These are phyloP conservation scores for Starmerella ratchasimensis DNA, from an alignment of 805 yeast genomes.

Conservation along the genomic window DNA sequence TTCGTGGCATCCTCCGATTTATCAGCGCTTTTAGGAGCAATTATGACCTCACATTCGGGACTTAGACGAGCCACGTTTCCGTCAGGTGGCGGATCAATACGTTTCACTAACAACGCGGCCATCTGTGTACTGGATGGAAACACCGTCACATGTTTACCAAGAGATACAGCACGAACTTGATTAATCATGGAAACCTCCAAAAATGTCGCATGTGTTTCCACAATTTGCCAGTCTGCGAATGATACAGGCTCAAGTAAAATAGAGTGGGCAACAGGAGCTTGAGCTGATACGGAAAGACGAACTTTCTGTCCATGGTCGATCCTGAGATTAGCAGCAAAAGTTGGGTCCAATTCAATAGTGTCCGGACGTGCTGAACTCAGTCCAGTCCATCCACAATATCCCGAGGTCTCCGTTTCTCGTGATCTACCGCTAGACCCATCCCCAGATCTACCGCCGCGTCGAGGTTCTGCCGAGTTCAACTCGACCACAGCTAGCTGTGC, in stretches of 20 bases:
- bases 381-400: constrained; percentile 61
- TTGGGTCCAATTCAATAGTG: constrained; percentile 50
- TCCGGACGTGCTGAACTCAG: constrained; percentile 27
- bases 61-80: constrained; percentile 37
- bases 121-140: constrained; percentile 49
- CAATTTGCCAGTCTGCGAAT: constrained; percentile 77
- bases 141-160: constrained; percentile 47
- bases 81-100: constrained; percentile 27
- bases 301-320: constrained; percentile 34
- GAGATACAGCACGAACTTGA: constrained; percentile 64
- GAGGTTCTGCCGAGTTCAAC: constrained; percentile 27
- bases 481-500: constrained; percentile 49
- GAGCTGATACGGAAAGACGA: constrained; percentile 35
- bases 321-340: constrained; percentile 41
- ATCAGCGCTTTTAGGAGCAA: constrained; percentile 46
- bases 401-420: constrained; percentile 16
- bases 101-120: constrained; percentile 44
- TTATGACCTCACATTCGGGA: constrained; percentile 54
- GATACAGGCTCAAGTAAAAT: constrained; percentile 68
- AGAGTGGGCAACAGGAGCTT: constrained; percentile 40
- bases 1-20: not conserved
- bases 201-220: constrained; percentile 64
- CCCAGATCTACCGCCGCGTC: constrained; percentile 2
- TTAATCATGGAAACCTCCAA: constrained; percentile 62
- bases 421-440: constrained; percentile 18